These are phyloP conservation scores for Arabis hirsuta DNA, from an alignment of 345 rosid genomes.

Conservation along the genomic window DNA sequence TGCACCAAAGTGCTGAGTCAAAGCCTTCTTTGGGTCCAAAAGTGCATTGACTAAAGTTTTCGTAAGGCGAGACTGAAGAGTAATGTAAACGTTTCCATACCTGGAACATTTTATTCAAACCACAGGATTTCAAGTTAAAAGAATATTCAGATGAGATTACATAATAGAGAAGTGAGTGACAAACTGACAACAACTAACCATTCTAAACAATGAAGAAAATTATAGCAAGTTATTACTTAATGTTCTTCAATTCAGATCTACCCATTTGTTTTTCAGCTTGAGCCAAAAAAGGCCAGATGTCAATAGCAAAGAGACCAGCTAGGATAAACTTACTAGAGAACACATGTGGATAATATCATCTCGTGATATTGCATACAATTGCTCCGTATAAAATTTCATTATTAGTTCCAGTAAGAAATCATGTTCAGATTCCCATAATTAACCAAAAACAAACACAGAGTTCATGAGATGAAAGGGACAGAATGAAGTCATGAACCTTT, in stretches of 20 bases:
- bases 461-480: constrained; percentile 27
- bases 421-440: constrained; percentile 9
- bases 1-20: constrained; percentile 97
- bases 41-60: constrained; percentile 86
- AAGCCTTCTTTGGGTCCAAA: constrained; percentile 81
- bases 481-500: constrained; percentile 57
- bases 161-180: constrained; percentile 1
- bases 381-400: not conserved
- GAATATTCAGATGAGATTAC: not conserved
- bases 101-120: constrained; percentile 49
- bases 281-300: not conserved
- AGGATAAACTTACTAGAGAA: constrained; percentile 3
- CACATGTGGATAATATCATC: constrained; percentile 18
- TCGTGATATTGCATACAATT: constrained; percentile 8
- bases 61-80: constrained; percentile 91
- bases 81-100: constrained; percentile 75
- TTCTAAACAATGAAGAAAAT: constrained; percentile 7
- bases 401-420: constrained; percentile 3
- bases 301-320: constrained; percentile 16
- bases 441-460: constrained; percentile 20
- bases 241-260: constrained; percentile 3
- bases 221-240: constrained; percentile 12
- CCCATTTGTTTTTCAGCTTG: not conserved
- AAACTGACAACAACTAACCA: constrained; percentile 5
- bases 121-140: constrained; percentile 24